Evolutionary conservation across 208 protist species (phyloP).

Genomic region (Leishmania martiniquensis): DNA sequence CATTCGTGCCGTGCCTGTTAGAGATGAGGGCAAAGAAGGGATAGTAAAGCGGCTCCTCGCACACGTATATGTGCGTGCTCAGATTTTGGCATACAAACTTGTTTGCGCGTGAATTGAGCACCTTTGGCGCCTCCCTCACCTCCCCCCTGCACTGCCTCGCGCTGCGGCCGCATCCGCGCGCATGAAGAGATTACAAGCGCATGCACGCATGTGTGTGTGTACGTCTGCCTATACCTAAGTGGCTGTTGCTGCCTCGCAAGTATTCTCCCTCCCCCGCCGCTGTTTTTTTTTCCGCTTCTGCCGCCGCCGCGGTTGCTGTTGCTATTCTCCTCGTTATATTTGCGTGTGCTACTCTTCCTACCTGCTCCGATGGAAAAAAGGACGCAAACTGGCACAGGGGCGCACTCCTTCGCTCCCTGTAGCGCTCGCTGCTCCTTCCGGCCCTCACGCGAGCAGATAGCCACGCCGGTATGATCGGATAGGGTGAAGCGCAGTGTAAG

Average conservation of each 20-base stretch:
- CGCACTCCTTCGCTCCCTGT: background rate
- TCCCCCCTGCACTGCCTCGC: too few species aligned
- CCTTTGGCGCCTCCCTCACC: too few species aligned
- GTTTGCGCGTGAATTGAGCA: too few species aligned
- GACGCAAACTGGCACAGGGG: background rate
- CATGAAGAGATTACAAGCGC: too few species aligned
- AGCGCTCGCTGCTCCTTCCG: background rate
- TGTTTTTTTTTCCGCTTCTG: background rate
- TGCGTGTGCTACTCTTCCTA: too few species aligned
- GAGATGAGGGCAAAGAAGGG: too few species aligned
- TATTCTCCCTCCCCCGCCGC: slow-evolving; percentile 6
- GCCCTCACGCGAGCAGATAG: background rate
- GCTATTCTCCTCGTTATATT: background rate
- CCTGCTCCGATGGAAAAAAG: background rate
- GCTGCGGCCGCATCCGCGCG: too few species aligned
- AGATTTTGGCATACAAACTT: too few species aligned
- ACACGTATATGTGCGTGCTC: too few species aligned
- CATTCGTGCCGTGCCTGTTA: too few species aligned
- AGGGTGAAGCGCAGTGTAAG: background rate
- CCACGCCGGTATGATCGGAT: background rate
- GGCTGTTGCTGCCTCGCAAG: background rate
- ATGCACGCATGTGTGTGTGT: background rate
- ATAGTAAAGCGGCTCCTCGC: too few species aligned
- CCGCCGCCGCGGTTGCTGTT: background rate
- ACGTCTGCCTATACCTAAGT: background rate